Evolutionary conservation across 371 early-diverging fungal genomes (phyloP).

Genomic region (Apophysomyces elegans): DNA sequence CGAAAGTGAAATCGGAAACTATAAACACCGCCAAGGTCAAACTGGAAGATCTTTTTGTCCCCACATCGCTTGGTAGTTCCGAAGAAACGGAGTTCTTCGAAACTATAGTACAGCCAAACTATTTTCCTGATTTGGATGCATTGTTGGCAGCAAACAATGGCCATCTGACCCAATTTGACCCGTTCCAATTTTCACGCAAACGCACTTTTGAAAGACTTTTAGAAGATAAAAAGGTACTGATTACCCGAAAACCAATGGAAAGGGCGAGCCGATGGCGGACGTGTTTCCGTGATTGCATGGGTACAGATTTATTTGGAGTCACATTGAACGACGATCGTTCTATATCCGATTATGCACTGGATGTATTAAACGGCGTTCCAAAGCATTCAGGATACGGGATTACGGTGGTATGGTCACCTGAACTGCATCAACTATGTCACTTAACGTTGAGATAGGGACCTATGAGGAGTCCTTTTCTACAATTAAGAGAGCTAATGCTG

Average conservation of each 20-base stretch:
- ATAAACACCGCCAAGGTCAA: conserved; percentile 13
- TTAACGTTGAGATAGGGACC: conserved; percentile 1
- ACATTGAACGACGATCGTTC: conserved; percentile 16
- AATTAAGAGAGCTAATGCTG: conserved; percentile 7
- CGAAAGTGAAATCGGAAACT: not conserved
- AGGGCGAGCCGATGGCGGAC: conserved; percentile 39
- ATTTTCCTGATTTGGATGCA: not conserved
- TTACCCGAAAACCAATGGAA: conserved; percentile 21
- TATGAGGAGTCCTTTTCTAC: not conserved
- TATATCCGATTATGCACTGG: conserved; percentile 28
- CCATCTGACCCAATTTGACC: not conserved
- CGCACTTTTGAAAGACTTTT: not conserved
- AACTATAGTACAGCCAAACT: not conserved
- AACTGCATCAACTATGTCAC: conserved; percentile 18
- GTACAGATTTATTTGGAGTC: conserved; percentile 32
- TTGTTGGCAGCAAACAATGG: not conserved
- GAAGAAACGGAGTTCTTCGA: conserved; percentile 4
- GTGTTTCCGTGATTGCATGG: conserved; percentile 38
- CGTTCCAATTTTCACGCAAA: conserved; percentile 18
- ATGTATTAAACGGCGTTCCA: conserved; percentile 35
- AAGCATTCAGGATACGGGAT: conserved; percentile 28
- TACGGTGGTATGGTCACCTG: conserved; percentile 26
- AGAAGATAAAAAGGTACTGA: not conserved
- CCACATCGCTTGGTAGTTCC: not conserved
- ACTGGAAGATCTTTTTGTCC: conserved; percentile 13